Base-by-base conservation (phyloP, 2,329 filamentous ascomycete species). In the Aspergillus sp. region DNA sequence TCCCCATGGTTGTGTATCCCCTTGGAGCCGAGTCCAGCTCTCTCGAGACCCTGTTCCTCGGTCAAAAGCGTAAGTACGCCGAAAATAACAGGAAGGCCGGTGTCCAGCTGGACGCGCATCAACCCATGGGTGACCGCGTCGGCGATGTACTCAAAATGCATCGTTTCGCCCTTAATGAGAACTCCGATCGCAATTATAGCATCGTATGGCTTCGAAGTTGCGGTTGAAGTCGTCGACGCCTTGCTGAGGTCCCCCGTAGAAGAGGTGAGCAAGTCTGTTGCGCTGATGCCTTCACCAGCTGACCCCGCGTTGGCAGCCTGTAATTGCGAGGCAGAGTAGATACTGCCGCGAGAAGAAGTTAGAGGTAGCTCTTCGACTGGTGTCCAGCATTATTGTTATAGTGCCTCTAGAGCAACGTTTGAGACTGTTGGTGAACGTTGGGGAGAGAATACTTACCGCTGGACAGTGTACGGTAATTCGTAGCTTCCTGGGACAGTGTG, bases 101-200 rank as follows among this genome's bases (percentile, higher is more conserved):
- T 87, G 73, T 99, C 93, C 55, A 98, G 82, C 76, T 96, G 92
- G 58, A 98, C 87, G 63, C 91, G 87, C 95, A 99, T 99, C 60
- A 99, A 82, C 6, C 91, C 95, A 61, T 96, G 91, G 57, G 87
- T 91, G 6, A 96, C 92, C 41, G 91, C 86, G 64, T 98, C 95
- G 43, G 93, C 85, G 68, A 99, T 99, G 79, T 99, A 98, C 79
- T 99, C 95, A 71, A 99, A 99, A 79, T 99, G 95, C 92, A 97
- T 97, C 6, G 95, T 98, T 78, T 96, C 90, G 74, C 95, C 95
- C 81, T 99, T 99, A 80, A 99, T 97, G 60, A 99, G 85, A 56
- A 96, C 93, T 56, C 95, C 95, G 66, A 99, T 90, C 53, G 95
- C 92, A 65, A 99, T 93, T 63, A 99, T 87, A 62, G 95, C 95